Evolutionary conservation across 2,329 filamentous ascomycete species (phyloP), one percentile per base, ranked within the genome.

Genomic region (Aureobasidium sp.): DNA sequence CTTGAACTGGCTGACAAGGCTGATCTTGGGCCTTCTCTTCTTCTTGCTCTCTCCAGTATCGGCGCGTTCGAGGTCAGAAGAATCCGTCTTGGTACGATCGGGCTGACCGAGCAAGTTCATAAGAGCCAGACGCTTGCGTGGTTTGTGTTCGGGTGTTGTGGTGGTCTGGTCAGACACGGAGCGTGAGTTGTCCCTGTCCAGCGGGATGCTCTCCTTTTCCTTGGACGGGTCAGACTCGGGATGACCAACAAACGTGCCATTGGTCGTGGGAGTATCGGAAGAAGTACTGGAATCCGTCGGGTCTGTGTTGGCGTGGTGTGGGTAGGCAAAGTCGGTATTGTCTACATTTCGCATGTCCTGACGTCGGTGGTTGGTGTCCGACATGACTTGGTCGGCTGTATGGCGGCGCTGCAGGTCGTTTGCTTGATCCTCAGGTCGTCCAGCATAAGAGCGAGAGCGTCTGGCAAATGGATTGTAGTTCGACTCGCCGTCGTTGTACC

Each of bases 1-100:
- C 60, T 83, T 81, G 44, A 90, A 68, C 68, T 90, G 86, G 24
- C 56, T 59, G 57, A 59, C 59, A 45, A 67, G 37, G 2, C 63
- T 58, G 39, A 64, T 56, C 38, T 63, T 62, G 2, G 62, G 63
- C 32, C 24, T 47, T 17, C 24, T 42, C 55, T 60, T 58, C 54
- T 61, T 63, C 49, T 57, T 62, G 58, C 60, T 56, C 25, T 61
- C 54, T 47, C 55, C 30, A 25, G 61, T 58, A 22, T 62, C 57
- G 16, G 58, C 42, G 34, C 58, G 58, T 37, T 61, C 51, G 17
- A 42, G 30, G 32, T 58, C 57, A 42, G 51, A 39, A n/a, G 41
- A 30, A 11, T 42, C 27, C 1, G 24, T 16, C 16, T 48, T 39
- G 22, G 48, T 47, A 24, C 39, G 25, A n/a, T 53, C 49, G 14